These are phyloP conservation scores for Recurvomyces mirabilis DNA, from an alignment of 495 filamentous ascomycete species.

Conservation along the genomic window DNA sequence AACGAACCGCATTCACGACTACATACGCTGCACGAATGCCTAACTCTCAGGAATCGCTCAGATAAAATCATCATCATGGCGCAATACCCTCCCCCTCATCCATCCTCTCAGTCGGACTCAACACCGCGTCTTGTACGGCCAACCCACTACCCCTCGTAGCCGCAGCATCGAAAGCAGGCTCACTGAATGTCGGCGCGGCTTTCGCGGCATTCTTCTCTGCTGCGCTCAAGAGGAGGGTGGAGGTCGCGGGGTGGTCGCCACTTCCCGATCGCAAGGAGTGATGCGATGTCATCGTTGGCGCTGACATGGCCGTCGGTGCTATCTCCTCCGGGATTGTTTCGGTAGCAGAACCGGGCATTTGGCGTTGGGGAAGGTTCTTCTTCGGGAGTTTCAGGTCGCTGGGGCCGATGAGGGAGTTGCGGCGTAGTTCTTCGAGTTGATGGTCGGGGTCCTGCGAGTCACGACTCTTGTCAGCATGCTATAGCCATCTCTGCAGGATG, in stretches of 20 bases:
- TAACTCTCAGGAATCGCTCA: no score
- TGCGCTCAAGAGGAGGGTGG: background rate
- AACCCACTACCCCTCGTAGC: background rate
- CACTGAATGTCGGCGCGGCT: constrained; percentile 2
- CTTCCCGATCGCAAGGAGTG: background rate
- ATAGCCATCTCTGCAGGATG: background rate
- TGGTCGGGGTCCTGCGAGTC: constrained; percentile 52
- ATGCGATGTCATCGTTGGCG: background rate
- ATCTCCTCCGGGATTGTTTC: constrained; percentile 6
- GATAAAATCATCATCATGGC: no score
- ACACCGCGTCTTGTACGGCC: background rate
- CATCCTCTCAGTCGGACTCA: constrained; percentile 6
- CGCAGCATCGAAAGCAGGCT: background rate
- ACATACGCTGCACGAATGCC: no score
- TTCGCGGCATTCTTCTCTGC: background rate
- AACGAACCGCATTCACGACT: no score
- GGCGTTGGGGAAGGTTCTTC: background rate
- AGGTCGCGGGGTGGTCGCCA: background rate
- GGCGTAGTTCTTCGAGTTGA: constrained; percentile 57
- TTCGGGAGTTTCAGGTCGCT: constrained; percentile 15
- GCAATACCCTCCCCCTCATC: background rate
- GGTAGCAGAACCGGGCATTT: background rate
- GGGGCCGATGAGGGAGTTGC: constrained; percentile 19
- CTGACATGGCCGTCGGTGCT: background rate
- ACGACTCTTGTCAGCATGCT: background rate